Evolutionary conservation across 2,329 filamentous ascomycete species (phyloP), one percentile per base, ranked within the genome.

Genomic region (Coniochaeta sp.): DNA sequence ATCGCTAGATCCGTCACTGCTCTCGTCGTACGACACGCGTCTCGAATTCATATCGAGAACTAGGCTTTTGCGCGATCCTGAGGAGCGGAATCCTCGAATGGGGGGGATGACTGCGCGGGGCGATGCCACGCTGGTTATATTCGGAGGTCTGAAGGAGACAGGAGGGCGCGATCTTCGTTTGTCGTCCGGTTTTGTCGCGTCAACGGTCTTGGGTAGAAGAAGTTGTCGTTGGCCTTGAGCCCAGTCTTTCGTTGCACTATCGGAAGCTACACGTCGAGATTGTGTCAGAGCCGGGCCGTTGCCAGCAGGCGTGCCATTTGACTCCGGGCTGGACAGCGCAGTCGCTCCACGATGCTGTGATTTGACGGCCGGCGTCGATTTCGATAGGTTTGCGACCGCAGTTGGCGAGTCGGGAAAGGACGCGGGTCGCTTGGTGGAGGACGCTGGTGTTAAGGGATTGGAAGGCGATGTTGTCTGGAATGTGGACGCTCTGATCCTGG

Each of bases 41-140:
- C 76, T 74, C 44, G 70, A 55, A 64, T 76, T 81, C 79, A 82
- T 83, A 67, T 85, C 82, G 66, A 81, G 73, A 16, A 73, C 73
- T 26, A 80, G 72, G 69, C 81, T 84, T 70, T 79, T 81, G 64
- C 83, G 81, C 62, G 81, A 81, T 66, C 79, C 80, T 40, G 82
- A 84, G 28, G 82, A 83, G 62, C 82, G 78, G 65, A 84, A 83
- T 9, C 76, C 74, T 59, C 83, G 79, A 67, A 84, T 84, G 8
- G 82, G 82, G 17, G 82, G 80, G 44, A 84, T 76, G 26, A 70
- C 66, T 17, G 70, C 66, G 44, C 67, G 70, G 50, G 69, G 68
- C 11, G 54, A 57, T 36, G 54, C 54, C 12, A n/a, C 50, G 61
- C 64, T 65, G 69, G 66, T 63, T 60, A 62, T 69, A 58, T 69